phyloP scores from a whole-genome alignment of 2,329 filamentous ascomycete species.

The Bipolaris gigantea region DNA sequence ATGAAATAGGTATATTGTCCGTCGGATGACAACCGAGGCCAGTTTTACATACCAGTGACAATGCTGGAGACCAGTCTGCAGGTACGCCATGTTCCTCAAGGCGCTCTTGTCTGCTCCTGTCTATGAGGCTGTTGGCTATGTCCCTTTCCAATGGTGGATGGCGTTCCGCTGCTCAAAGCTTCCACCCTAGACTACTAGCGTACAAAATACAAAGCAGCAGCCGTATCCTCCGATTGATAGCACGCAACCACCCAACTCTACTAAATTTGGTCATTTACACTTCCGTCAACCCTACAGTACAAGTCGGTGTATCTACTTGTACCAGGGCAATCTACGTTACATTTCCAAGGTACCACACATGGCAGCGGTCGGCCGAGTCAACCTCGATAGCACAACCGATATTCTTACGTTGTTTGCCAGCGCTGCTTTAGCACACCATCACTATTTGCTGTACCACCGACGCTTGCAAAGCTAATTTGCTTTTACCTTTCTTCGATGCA shows the following conservation, averaged over 20 bases:
- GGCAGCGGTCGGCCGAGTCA: constrained; percentile 12
- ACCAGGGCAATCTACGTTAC: constrained; percentile 9
- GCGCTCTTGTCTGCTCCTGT: constrained; percentile 12
- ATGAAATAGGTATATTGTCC: constrained; percentile 23
- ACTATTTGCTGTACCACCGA: constrained; percentile 1
- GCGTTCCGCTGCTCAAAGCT: constrained; percentile 1
- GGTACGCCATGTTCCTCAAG: constrained; percentile 25
- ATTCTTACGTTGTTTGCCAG: not conserved
- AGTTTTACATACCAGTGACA: constrained; percentile 12
- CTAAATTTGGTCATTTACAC: not conserved
- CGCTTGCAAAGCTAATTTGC: constrained; percentile 6
- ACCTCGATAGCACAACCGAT: constrained; percentile 11
- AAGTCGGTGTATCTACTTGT: not conserved
- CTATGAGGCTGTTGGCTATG: constrained; percentile 1
- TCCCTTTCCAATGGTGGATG: constrained; percentile 9
- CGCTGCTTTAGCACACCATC: constrained; percentile 12
- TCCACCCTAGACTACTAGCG: constrained; percentile 1
- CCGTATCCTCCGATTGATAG: constrained; percentile 1
- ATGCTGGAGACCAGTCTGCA: constrained; percentile 24
- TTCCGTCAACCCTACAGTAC: not conserved
- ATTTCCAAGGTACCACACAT: constrained; percentile 14
- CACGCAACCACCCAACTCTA: not conserved
- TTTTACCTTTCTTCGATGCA: constrained; percentile 13
- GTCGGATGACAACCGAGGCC: constrained; percentile 29
- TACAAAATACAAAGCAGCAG: not conserved